Evolutionary conservation across 1,284 basidiomycete genomes (phyloP), one percentile per base, ranked within the genome.

Genomic region (Marasmius fiardii): DNA sequence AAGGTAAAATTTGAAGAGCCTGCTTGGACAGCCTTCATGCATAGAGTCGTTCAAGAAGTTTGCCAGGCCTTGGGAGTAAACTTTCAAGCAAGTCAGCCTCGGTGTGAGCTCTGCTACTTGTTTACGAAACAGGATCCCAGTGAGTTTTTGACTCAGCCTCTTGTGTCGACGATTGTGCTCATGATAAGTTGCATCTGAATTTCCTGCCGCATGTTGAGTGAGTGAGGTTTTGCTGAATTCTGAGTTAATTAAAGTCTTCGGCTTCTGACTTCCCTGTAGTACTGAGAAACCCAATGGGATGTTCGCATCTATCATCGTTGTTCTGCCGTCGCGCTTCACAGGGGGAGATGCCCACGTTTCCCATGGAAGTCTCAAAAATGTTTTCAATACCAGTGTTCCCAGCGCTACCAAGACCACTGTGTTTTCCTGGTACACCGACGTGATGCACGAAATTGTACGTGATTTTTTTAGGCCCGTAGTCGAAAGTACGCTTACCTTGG

Each of bases 371-470:
- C 5, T 65, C 62, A 5, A 59, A 68, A 49, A 60, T 64, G 4
- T 65, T 74, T 59, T 72, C 78, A 59, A 62, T 69, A 21, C 62
- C 71, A 5, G 26, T 57, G 1, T 56, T 62, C 39, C 72, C 71
- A 31, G 52, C 65, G 0, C 56, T 64, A 3, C 60, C 63, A 5
- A 26, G 12, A 75, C 74, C 0, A 65, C 71, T 1, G 67, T 78
- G 6, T 63, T 80, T 5, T 70, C 77, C 0, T 80, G 78, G 77
- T 81, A 78, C 57, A 76, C 75, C 4, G 76, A 77, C 54, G 77
- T 78, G 34, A 62, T 64, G 21, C 75, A 78, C 54, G 74, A 76
- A 62, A 68, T 80, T 51, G 47, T 33, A 4, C 23, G 44, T 37
- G 18, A 26, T 24, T 26, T 2, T 49, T 3, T 23, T 12, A 12